Percentiles rank a stretch among this genome's conserved stretches.
Conservation (phyloP, 371 early-diverging fungal genomes). For the Mucor racemosus region DNA sequence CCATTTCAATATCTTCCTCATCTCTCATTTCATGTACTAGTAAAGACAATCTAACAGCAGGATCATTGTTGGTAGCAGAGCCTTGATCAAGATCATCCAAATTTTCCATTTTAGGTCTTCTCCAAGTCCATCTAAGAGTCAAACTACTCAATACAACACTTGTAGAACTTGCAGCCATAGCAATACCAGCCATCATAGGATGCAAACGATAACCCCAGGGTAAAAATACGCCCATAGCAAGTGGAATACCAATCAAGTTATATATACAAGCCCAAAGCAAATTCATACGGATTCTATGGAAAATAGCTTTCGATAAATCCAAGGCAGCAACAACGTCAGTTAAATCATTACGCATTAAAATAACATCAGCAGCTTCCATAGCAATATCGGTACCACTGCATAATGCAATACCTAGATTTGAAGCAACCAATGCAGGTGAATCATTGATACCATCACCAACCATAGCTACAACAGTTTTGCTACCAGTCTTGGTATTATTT, state of each 20-base stretch:
- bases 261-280: constrained; percentile 90
- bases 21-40: constrained; percentile 16
- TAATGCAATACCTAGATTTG: constrained; percentile 95
- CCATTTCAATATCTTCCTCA: constrained; percentile 22
- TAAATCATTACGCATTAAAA: constrained; percentile 84
- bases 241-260: constrained; percentile 89
- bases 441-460: constrained; percentile 99
- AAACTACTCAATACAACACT: constrained; percentile 90
- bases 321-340: constrained; percentile 86
- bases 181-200: constrained; percentile 92
- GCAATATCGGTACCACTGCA: constrained; percentile 94
- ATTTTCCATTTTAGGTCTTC: neutral
- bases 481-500: neutral
- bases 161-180: constrained; percentile 95
- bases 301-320: constrained; percentile 83
- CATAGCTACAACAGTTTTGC: constrained; percentile 78
- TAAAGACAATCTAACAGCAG: constrained; percentile 8
- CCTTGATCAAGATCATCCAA: neutral
- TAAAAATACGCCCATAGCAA: constrained; percentile 92
- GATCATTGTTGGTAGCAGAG: neutral
- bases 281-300: constrained; percentile 83
- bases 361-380: constrained; percentile 91
- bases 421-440: constrained; percentile 91
- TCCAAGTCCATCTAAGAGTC: constrained; percentile 72
- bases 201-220: constrained; percentile 86